phyloP scores from a whole-genome alignment of 2,329 filamentous ascomycete species.

The Hymenotorrendiella dingleyae region DNA sequence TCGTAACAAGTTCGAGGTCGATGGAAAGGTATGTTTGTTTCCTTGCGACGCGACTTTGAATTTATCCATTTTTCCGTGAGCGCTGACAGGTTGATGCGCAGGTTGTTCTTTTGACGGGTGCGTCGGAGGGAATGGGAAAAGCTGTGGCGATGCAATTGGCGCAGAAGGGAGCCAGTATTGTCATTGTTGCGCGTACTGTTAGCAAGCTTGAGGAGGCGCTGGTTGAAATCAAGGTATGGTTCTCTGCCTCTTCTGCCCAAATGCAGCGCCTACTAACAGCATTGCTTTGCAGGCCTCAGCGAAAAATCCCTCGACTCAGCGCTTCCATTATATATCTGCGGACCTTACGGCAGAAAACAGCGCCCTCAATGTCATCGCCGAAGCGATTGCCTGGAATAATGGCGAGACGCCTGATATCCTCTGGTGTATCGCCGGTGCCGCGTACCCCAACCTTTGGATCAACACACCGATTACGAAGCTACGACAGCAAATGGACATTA shows the following conservation, averaged over 20 bases:
- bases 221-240: constrained; percentile 55
- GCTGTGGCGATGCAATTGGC: constrained; percentile 69
- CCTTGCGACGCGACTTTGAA: neutral
- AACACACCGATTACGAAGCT: constrained; percentile 64
- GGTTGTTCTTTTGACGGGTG: constrained; percentile 87
- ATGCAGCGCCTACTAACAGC: constrained; percentile 5
- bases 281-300: constrained; percentile 51
- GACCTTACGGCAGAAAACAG: constrained; percentile 71
- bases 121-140: constrained; percentile 87
- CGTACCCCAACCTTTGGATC: constrained; percentile 69
- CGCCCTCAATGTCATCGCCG: constrained; percentile 61
- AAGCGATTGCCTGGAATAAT: constrained; percentile 75
- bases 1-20: constrained; percentile 75
- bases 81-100: constrained; percentile 35
- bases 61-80: no score
- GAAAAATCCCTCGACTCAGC: constrained; percentile 58
- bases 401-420: constrained; percentile 72
- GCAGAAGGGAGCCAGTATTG: constrained; percentile 76
- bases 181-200: constrained; percentile 75
- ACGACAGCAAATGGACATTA: constrained; percentile 80
- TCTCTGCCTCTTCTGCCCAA: neutral
- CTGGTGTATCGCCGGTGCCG: constrained; percentile 80
- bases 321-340: constrained; percentile 77
- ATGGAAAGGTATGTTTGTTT: constrained; percentile 61
- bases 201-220: constrained; percentile 69